Conservation (phyloP, 2,329 filamentous ascomycete genomes). For the Pezicula radicicola region DNA sequence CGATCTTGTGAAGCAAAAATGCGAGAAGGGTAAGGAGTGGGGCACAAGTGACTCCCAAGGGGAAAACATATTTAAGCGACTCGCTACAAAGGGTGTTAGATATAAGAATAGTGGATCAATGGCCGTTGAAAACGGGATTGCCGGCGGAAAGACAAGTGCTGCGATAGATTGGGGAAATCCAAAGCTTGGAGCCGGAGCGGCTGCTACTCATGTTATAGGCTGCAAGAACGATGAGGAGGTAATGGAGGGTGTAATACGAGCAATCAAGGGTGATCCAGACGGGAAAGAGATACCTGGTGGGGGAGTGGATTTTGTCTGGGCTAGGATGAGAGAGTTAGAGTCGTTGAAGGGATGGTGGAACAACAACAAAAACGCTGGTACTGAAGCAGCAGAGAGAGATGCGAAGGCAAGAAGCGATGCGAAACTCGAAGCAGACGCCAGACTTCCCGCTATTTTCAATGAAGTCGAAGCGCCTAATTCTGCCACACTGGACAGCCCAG, state of each 20-base stretch:
- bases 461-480: not conserved
- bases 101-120: constrained; percentile 60
- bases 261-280: constrained; percentile 55
- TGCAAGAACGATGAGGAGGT: constrained; percentile 60
- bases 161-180: constrained; percentile 91
- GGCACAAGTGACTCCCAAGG: constrained; percentile 74
- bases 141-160: constrained; percentile 62
- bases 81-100: constrained; percentile 60
- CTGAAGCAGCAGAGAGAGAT: constrained; percentile 7
- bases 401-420: constrained; percentile 1
- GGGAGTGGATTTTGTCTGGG: constrained; percentile 66
- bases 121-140: constrained; percentile 49
- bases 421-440: not conserved
- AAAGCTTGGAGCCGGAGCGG: constrained; percentile 53
- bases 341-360: constrained; percentile 68
- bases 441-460: not conserved
- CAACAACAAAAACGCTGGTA: constrained; percentile 37
- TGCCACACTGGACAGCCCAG: not conserved
- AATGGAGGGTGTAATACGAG: constrained; percentile 50
- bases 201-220: constrained; percentile 53
- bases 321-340: constrained; percentile 63
- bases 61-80: constrained; percentile 86
- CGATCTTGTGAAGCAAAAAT: constrained; percentile 92
- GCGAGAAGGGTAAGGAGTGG: constrained; percentile 86
- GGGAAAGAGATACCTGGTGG: constrained; percentile 55